A percentile compares a stretch with the other conserved stretches of the same genome.
Evolutionary conservation across 2,329 filamentous ascomycete genomes (phyloP).

Genomic region (Exserohilum rostratum): DNA sequence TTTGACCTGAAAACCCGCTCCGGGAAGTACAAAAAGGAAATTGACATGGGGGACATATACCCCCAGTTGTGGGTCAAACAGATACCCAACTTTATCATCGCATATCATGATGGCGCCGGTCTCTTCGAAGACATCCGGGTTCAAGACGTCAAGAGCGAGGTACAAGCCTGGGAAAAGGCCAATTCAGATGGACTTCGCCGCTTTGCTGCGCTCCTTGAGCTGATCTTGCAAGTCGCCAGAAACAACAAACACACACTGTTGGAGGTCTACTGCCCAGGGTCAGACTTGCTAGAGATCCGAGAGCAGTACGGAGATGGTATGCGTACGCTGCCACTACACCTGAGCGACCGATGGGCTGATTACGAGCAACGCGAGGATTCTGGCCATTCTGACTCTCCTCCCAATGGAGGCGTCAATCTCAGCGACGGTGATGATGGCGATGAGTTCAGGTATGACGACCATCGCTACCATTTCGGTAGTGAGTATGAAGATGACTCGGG

Average conservation of each 20-base stretch:
- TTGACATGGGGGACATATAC: slow-evolving; percentile 51
- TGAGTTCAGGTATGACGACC: not conserved
- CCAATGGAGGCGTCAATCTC: not conserved
- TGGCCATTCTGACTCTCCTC: not conserved
- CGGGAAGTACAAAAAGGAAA: slow-evolving; percentile 33
- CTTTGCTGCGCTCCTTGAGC: slow-evolving; percentile 38
- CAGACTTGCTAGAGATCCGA: slow-evolving; percentile 45
- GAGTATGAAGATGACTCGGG: slow-evolving; percentile 5
- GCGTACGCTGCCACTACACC: slow-evolving; percentile 27
- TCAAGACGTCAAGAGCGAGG: slow-evolving; percentile 44
- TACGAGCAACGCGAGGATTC: not conserved
- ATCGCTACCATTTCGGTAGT: not conserved
- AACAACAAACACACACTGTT: slow-evolving; percentile 26
- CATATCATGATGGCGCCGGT: slow-evolving; percentile 54
- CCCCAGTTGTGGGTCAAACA: slow-evolving; percentile 59
- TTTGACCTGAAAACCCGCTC: slow-evolving; percentile 62
- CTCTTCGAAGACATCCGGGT: slow-evolving; percentile 54
- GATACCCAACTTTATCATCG: slow-evolving; percentile 59
- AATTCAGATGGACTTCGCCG: slow-evolving; percentile 40
- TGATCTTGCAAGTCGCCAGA: slow-evolving; percentile 38
- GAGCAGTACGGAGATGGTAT: slow-evolving; percentile 32
- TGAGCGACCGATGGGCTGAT: slow-evolving; percentile 20
- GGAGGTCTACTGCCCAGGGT: slow-evolving; percentile 44
- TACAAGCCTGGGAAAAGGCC: slow-evolving; percentile 52
- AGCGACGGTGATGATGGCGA: slow-evolving; percentile 3